A percentile compares a stretch with the other conserved stretches of the same genome.
phyloP scores from a whole-genome alignment of 805 yeast species.

The Barnettozyma botsteinii region DNA sequence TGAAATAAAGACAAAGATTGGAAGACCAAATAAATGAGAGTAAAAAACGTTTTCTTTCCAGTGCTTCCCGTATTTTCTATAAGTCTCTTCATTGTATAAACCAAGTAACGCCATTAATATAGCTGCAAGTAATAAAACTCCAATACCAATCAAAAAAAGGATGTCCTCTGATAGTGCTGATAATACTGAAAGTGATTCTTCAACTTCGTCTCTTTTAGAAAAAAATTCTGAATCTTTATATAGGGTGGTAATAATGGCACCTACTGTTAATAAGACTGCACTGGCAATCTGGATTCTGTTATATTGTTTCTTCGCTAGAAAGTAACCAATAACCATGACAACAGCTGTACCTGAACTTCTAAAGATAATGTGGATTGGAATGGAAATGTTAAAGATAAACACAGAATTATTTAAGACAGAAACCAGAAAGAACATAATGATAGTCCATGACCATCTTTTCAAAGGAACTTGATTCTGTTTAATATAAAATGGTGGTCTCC shows the following conservation, averaged over 20 bases:
- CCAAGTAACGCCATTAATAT: slow-evolving; percentile 52
- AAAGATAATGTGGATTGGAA: slow-evolving; percentile 61
- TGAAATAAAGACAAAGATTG: slow-evolving; percentile 40
- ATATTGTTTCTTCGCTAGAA: slow-evolving; percentile 41
- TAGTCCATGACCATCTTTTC: slow-evolving; percentile 38
- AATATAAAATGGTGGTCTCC: slow-evolving; percentile 28
- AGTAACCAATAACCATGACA: slow-evolving; percentile 50
- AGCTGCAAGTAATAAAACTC: slow-evolving; percentile 42
- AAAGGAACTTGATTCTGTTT: slow-evolving; percentile 36
- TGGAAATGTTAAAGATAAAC: slow-evolving; percentile 48
- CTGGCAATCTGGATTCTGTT: slow-evolving; percentile 39
- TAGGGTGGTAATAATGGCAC: slow-evolving; percentile 42
- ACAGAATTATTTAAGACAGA: slow-evolving; percentile 52
- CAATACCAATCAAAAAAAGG: slow-evolving; percentile 25
- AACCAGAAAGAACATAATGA: slow-evolving; percentile 42
- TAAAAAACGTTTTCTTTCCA: slow-evolving; percentile 67
- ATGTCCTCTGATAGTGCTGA: slow-evolving; percentile 12
- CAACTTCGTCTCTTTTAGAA: slow-evolving; percentile 15
- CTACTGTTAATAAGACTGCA: slow-evolving; percentile 45
- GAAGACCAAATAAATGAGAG: slow-evolving; percentile 50
- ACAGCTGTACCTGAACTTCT: slow-evolving; percentile 58
- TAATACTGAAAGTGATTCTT: background rate
- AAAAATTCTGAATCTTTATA: slow-evolving; percentile 27
- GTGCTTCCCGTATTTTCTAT: slow-evolving; percentile 43
- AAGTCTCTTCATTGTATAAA: slow-evolving; percentile 48